A percentile compares a stretch with the other conserved stretches of the same genome.
Conservation (phyloP, 202 grass and related monocot species). For the Brachypodium distachyon region DNA sequence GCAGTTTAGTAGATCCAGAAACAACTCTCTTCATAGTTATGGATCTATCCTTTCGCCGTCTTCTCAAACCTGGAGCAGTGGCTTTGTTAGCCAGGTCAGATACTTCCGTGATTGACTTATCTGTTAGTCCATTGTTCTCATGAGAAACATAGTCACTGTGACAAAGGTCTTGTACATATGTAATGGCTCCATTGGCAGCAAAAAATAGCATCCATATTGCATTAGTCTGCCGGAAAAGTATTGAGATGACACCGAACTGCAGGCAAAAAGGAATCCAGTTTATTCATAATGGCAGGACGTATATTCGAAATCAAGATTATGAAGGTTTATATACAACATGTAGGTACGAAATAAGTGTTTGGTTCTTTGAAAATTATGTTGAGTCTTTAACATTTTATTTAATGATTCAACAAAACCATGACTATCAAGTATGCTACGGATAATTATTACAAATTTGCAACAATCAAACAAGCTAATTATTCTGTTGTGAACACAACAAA, state of each 20-base stretch:
- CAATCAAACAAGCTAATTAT: background rate
- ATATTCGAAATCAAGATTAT: background rate
- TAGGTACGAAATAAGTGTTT: background rate
- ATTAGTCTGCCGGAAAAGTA: constrained; percentile 92
- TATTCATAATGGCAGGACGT: background rate
- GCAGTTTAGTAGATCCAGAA: constrained; percentile 25
- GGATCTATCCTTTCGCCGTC: constrained; percentile 27
- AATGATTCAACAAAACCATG: background rate
- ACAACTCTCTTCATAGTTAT: constrained; percentile 7
- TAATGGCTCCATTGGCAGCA: constrained; percentile 66
- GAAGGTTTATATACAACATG: background rate
- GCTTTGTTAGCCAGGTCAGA: constrained; percentile 7
- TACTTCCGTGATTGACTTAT: constrained; percentile 11
- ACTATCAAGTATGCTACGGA: background rate
- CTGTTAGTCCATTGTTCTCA: constrained; percentile 22
- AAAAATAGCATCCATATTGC: constrained; percentile 83
- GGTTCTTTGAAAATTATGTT: background rate
- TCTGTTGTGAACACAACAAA: background rate
- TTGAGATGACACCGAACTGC: constrained; percentile 73
- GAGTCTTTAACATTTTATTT: background rate
- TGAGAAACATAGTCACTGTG: constrained; percentile 19
- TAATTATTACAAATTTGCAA: background rate
- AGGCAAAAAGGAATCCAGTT: constrained; percentile 18
- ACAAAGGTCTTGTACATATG: constrained; percentile 40
- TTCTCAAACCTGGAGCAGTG: constrained; percentile 61